Conservation (phyloP, 306 rosid species). For the Castanea mollissima region DNA sequence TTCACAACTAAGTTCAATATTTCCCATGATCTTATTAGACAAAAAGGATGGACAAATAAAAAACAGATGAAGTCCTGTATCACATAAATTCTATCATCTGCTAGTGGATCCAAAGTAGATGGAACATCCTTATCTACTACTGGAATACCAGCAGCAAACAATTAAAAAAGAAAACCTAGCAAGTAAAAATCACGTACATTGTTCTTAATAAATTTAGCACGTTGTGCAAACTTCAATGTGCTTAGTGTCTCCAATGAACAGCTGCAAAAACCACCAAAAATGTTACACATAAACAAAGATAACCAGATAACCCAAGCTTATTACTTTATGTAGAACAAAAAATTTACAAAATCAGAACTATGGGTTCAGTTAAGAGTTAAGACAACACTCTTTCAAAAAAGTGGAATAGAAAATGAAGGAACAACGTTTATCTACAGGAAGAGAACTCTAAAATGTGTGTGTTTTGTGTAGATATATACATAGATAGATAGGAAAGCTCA, state of each 20-base stretch:
- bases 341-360: neutral
- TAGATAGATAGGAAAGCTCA: conserved; percentile 3
- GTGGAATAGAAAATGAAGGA: neutral
- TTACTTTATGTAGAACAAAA: neutral
- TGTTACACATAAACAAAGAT: neutral
- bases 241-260: conserved; percentile 96
- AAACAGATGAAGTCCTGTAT: too few relatives aligned
- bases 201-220: conserved; percentile 92
- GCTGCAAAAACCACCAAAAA: conserved; percentile 52
- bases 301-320: neutral
- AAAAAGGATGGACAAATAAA: neutral
- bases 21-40: neutral
- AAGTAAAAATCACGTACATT: conserved; percentile 52
- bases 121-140: neutral
- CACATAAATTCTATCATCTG: neutral
- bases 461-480: neutral
- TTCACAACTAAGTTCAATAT: neutral
- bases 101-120: neutral
- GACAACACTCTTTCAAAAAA: neutral
- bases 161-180: neutral
- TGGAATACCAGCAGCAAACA: neutral
- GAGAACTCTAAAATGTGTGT: neutral
- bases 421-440: neutral
- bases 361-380: neutral
- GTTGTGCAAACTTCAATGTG: conserved; percentile 97